Evolutionary conservation across 805 yeast species (phyloP), one percentile per base, ranked within the genome.

Genomic region (Ogataea glucozyma): DNA sequence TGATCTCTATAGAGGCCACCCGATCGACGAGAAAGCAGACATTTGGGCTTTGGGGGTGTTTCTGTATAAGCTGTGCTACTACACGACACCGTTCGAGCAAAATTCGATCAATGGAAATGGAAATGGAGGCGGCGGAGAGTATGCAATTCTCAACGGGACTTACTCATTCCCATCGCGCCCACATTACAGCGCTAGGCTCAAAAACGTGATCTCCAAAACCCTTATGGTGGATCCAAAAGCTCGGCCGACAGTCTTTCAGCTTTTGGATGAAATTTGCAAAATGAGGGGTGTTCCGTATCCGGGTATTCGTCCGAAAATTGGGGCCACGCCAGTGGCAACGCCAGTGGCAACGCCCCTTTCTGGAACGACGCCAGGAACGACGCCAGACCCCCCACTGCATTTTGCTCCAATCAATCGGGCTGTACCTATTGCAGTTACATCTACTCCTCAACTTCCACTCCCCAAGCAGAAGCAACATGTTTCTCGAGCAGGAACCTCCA

Each of bases 11-110:
- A 72, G 78, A 44, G 81, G 87, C 3, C 73, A 76, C 44, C 84
- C 91, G 10, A 80, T 86, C 38, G 86, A 85, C 62, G 93, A 86
- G 58, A 86, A 86, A 61, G 78, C 88, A 39, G 95, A 86, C 60
- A 76, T 86, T 17, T 86, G 95, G 95, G 95, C 95, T 0, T 60
- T 86, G 26, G 95, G 95, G 10, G 78, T 85, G 20, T 83, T 85
- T 49, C 62, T 86, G 24, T 86, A 85, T 67, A 86, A 86, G 58
- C 59, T 86, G 37, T 84, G 93, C 57, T 86, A 83, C 61, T 86
- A 83, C 54, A 85, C 87, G 1, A 86, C 95, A 0, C 95, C 95
- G 0, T 86, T 86, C 58, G 95, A 86, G 61, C 67, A 64, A 22
- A 67, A 69, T 33, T 48, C 65, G 6, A 64, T 65, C 36, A 65